Conservation (phyloP, 768 basidiomycete species). For the Kockovaella imperatae region DNA sequence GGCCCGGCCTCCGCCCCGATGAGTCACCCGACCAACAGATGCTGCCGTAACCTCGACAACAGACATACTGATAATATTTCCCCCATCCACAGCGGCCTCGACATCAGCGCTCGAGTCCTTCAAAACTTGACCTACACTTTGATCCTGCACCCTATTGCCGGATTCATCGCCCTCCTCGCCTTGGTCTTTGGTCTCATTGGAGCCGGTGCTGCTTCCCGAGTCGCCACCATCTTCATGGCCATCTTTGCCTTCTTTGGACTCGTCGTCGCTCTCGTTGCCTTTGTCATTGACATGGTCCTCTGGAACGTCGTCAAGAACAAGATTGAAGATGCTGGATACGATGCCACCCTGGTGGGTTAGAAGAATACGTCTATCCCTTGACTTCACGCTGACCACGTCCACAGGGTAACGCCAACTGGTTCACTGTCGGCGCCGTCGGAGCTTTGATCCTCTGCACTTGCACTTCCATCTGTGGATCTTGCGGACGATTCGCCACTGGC, state of each 20-base stretch:
- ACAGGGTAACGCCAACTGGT: slow-evolving; percentile 77
- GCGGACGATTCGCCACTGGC: slow-evolving; percentile 52
- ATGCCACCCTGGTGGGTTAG: slow-evolving; percentile 34
- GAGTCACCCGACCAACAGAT: not conserved
- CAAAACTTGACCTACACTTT: slow-evolving; percentile 65
- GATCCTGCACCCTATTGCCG: slow-evolving; percentile 71
- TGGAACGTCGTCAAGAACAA: slow-evolving; percentile 63
- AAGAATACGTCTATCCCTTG: not conserved
- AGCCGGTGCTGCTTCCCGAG: slow-evolving; percentile 57
- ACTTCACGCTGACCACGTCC: slow-evolving; percentile 1
- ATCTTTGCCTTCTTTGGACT: slow-evolving; percentile 59
- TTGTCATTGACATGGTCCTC: slow-evolving; percentile 70
- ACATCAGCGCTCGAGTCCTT: slow-evolving; percentile 53
- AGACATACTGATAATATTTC: not conserved
- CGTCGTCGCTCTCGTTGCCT: slow-evolving; percentile 61
- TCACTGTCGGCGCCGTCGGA: slow-evolving; percentile 65
- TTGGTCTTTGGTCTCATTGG: slow-evolving; percentile 48
- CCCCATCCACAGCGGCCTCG: slow-evolving; percentile 30
- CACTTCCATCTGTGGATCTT: slow-evolving; percentile 58
- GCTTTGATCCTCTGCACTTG: slow-evolving; percentile 63
- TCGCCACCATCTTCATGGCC: slow-evolving; percentile 70
- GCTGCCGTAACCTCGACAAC: not conserved
- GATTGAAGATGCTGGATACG: slow-evolving; percentile 48
- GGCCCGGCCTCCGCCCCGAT: slow-evolving; percentile 45
- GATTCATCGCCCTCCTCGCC: slow-evolving; percentile 38